Percentiles rank a stretch among this genome's conserved stretches.
These are phyloP conservation scores for Colletotrichum melonis DNA, from an alignment of 2,329 filamentous ascomycete species.

Conservation along the genomic window DNA sequence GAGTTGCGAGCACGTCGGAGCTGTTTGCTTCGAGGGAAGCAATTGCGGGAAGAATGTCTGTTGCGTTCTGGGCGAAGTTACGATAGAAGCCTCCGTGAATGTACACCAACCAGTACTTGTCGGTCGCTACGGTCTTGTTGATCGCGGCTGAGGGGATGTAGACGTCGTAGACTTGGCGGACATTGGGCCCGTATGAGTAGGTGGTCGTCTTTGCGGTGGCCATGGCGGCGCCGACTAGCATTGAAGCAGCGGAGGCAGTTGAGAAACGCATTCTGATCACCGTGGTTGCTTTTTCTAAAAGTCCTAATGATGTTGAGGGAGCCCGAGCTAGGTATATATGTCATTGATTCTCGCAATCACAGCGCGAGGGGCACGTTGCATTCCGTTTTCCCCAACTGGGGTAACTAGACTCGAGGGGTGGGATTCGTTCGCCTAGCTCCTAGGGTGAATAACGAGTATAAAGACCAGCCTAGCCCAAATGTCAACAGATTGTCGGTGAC, in stretches of 20 bases:
- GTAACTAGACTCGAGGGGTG: slow-evolving; percentile 16
- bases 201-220: slow-evolving; percentile 8
- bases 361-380: neutral
- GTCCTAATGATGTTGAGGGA: neutral
- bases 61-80: slow-evolving; percentile 26
- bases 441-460: neutral
- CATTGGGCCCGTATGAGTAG: slow-evolving; percentile 23
- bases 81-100: slow-evolving; percentile 30
- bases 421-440: neutral
- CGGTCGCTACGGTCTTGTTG: neutral
- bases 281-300: too few relatives aligned
- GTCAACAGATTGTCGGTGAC: neutral
- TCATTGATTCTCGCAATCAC: neutral
- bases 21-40: slow-evolving; percentile 17
- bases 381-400: neutral
- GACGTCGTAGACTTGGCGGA: slow-evolving; percentile 23
- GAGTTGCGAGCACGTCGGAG: neutral
- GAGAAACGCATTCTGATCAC: slow-evolving; percentile 7
- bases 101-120: slow-evolving; percentile 28
- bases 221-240: slow-evolving; percentile 11
- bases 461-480: neutral
- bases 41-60: slow-evolving; percentile 13
- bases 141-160: neutral
- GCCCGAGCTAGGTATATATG: neutral
- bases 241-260: neutral